These are phyloP conservation scores for Hamigera avellanea DNA, from an alignment of 495 filamentous ascomycete species.

Conservation along the genomic window DNA sequence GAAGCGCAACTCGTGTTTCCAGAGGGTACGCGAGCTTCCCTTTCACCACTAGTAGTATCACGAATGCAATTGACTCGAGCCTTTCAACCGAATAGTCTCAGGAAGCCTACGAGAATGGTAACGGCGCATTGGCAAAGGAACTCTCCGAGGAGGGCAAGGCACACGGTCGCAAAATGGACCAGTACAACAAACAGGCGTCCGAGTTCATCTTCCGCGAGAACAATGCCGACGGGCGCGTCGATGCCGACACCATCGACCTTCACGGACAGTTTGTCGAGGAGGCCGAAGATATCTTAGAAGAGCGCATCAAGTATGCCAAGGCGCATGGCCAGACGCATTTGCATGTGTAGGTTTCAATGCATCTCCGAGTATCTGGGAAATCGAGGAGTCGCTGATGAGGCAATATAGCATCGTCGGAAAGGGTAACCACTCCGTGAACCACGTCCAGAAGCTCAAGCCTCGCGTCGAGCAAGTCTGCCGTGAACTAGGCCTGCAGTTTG, in stretches of 20 bases:
- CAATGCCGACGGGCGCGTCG: conserved; percentile 59
- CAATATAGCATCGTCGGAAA: conserved; percentile 69
- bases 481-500: conserved; percentile 69
- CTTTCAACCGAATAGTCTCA: conserved; percentile 43
- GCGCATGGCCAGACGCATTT: conserved; percentile 63
- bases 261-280: conserved; percentile 92
- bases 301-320: conserved; percentile 65
- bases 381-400: not conserved
- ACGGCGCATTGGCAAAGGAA: conserved; percentile 67
- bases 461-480: conserved; percentile 75
- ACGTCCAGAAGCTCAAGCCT: conserved; percentile 86
- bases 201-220: conserved; percentile 93
- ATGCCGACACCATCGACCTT: conserved; percentile 78
- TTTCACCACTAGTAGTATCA: not conserved
- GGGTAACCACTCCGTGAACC: conserved; percentile 71
- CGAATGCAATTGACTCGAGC: too few relatives aligned
- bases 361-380: too few relatives aligned
- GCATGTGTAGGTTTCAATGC: conserved; percentile 42
- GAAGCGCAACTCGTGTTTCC: conserved; percentile 65
- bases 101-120: conserved; percentile 67
- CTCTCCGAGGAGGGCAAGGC: conserved; percentile 75
- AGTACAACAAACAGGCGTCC: conserved; percentile 78
- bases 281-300: conserved; percentile 78
- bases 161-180: conserved; percentile 66
- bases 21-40: conserved; percentile 38